A percentile compares a stretch with the other conserved stretches of the same genome.
These are phyloP conservation scores for Nicotiana paniculata DNA, from an alignment of 257 asterid genomes.

Conservation along the genomic window DNA sequence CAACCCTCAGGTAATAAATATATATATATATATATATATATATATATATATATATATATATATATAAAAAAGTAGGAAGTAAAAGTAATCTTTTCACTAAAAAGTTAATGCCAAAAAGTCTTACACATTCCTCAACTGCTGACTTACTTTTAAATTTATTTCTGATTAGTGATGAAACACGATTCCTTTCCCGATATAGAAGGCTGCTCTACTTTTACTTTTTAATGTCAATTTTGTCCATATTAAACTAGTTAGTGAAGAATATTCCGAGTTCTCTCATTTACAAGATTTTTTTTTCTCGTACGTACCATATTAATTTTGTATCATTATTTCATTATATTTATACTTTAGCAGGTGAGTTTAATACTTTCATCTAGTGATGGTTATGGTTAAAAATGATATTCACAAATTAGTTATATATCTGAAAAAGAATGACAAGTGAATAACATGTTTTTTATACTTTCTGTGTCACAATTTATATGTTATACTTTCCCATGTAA, in stretches of 20 bases:
- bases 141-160: neutral
- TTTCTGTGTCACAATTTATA: too few relatives aligned
- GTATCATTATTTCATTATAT: neutral
- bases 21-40: neutral
- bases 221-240: neutral
- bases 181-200: neutral
- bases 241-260: neutral
- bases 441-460: too few relatives aligned
- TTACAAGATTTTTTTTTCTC: too few relatives aligned
- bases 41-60: neutral
- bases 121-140: neutral
- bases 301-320: neutral
- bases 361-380: neutral
- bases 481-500: too few relatives aligned
- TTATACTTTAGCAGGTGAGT: neutral
- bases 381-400: too few relatives aligned
- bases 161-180: neutral
- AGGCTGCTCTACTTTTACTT: neutral
- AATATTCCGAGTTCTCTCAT: neutral
- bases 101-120: neutral
- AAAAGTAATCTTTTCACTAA: neutral
- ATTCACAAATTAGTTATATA: too few relatives aligned
- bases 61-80: neutral
- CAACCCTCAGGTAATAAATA: conserved; percentile 18
- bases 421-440: too few relatives aligned